These are phyloP conservation scores for Balakata baccata DNA, from an alignment of 345 rosid genomes.

Conservation along the genomic window DNA sequence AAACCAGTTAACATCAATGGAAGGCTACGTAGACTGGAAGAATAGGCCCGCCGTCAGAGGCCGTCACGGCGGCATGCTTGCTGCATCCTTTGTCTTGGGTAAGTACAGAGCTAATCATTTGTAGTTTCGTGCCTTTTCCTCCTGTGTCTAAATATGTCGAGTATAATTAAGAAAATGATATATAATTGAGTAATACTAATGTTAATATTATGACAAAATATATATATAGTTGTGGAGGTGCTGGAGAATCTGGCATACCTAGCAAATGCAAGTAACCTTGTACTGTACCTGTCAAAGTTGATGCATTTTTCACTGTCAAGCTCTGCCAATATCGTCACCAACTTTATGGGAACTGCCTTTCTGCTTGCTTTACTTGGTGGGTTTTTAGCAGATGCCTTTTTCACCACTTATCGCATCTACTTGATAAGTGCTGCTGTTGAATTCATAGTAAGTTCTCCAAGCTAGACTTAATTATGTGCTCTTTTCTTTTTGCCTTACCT, in stretches of 20 bases:
- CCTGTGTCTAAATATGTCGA: too few species aligned
- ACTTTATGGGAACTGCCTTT: slow-evolving; percentile 90
- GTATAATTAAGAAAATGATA: too few species aligned
- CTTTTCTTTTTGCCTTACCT: neutral
- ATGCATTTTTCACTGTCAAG: slow-evolving; percentile 79
- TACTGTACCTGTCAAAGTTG: slow-evolving; percentile 63
- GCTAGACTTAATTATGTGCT: neutral
- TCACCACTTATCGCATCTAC: slow-evolving; percentile 67
- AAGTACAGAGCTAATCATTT: neutral
- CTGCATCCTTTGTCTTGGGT: slow-evolving; percentile 78
- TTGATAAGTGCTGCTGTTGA: slow-evolving; percentile 67
- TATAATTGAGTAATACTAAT: neutral
- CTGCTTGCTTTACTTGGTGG: slow-evolving; percentile 88
- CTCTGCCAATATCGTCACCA: slow-evolving; percentile 75
- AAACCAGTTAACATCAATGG: slow-evolving; percentile 36
- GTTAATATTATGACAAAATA: neutral
- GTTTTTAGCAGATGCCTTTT: slow-evolving; percentile 67
- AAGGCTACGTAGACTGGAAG: slow-evolving; percentile 70
- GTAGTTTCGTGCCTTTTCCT: too few species aligned
- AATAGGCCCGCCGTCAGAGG: slow-evolving; percentile 56
- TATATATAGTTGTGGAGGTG: slow-evolving; percentile 62
- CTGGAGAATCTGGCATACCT: slow-evolving; percentile 87
- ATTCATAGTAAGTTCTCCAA: slow-evolving; percentile 47
- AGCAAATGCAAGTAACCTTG: slow-evolving; percentile 91
- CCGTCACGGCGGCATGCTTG: slow-evolving; percentile 75